Evolutionary conservation across 768 basidiomycete genomes (phyloP).

Genomic region (Piloderma croceum): DNA sequence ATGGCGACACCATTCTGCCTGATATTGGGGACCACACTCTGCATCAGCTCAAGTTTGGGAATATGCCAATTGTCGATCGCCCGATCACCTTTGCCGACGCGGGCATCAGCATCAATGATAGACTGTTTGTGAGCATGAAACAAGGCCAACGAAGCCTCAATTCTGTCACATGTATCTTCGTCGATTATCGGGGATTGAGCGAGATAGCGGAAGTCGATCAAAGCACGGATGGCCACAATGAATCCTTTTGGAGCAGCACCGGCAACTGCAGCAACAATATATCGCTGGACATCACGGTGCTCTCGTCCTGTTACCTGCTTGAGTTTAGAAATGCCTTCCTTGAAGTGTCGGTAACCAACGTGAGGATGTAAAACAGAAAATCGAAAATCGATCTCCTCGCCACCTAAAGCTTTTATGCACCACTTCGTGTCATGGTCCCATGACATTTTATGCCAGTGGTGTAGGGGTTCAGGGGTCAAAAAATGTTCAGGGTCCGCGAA

Average conservation of each 20-base stretch:
- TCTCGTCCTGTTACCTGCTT: conserved; percentile 25
- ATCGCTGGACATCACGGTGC: conserved; percentile 21
- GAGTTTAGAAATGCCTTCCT: conserved; percentile 19
- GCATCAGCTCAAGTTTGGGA: conserved; percentile 9
- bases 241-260: background rate
- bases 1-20: background rate
- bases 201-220: conserved; percentile 4
- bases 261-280: conserved; percentile 10
- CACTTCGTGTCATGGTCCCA: conserved; percentile 23
- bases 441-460: conserved; percentile 23
- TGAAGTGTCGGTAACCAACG: conserved; percentile 20
- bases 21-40: conserved; percentile 5
- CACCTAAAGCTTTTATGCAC: conserved; percentile 16
- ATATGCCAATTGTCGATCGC: conserved; percentile 4
- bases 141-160: background rate
- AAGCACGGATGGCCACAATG: background rate
- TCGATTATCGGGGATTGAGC: background rate
- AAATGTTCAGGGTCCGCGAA: conserved; percentile 15
- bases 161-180: background rate
- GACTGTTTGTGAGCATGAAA: background rate
- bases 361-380: conserved; percentile 20
- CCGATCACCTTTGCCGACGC: background rate
- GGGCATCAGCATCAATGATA: conserved; percentile 3
- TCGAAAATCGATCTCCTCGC: conserved; percentile 20
- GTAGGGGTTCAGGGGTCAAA: conserved; percentile 22